Percentiles rank a stretch among this genome's conserved stretches.
Evolutionary conservation across 805 yeast genomes (phyloP).

Genomic region (Candida andamanensis): DNA sequence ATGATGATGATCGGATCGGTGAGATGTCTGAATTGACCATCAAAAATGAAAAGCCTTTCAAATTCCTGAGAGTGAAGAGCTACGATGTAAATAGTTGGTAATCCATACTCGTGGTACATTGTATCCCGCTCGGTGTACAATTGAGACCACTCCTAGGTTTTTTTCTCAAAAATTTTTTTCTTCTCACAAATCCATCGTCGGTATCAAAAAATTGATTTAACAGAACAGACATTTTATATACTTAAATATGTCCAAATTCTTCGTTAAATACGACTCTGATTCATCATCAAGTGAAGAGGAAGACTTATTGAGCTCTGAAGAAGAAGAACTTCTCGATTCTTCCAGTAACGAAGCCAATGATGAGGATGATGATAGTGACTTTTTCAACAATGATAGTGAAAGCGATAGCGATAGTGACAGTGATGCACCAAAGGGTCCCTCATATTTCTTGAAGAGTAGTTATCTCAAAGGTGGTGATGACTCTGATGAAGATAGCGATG

Average conservation of each 20-base stretch:
- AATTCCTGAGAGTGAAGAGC: slow-evolving; percentile 60
- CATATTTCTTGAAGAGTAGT: slow-evolving; percentile 50
- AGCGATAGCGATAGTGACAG: slow-evolving; percentile 33
- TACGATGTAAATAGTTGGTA: slow-evolving; percentile 12
- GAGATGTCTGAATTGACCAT: slow-evolving; percentile 48
- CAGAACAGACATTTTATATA: slow-evolving; percentile 1
- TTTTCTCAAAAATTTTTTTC: slow-evolving; percentile 11
- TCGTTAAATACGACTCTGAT: slow-evolving; percentile 59
- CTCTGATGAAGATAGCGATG: slow-evolving; percentile 47
- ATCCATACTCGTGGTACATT: slow-evolving; percentile 3
- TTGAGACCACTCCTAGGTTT: slow-evolving; percentile 5
- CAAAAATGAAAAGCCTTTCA: slow-evolving; percentile 73
- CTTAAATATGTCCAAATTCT: slow-evolving; percentile 80
- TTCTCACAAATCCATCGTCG: slow-evolving; percentile 18
- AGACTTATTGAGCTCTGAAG: slow-evolving; percentile 50
- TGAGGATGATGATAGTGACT: slow-evolving; percentile 17
- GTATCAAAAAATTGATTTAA: slow-evolving; percentile 22
- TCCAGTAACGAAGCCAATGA: slow-evolving; percentile 33
- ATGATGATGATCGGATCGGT: slow-evolving; percentile 45
- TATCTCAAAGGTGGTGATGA: slow-evolving; percentile 38
- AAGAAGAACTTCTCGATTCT: slow-evolving; percentile 40
- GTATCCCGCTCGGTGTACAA: slow-evolving; percentile 4
- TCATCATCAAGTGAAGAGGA: slow-evolving; percentile 51
- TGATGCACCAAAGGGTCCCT: slow-evolving; percentile 42
- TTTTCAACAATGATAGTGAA: slow-evolving; percentile 14